These are phyloP conservation scores for Macrolepiota albuminosa DNA, from an alignment of 768 basidiomycete genomes.

Conservation along the genomic window DNA sequence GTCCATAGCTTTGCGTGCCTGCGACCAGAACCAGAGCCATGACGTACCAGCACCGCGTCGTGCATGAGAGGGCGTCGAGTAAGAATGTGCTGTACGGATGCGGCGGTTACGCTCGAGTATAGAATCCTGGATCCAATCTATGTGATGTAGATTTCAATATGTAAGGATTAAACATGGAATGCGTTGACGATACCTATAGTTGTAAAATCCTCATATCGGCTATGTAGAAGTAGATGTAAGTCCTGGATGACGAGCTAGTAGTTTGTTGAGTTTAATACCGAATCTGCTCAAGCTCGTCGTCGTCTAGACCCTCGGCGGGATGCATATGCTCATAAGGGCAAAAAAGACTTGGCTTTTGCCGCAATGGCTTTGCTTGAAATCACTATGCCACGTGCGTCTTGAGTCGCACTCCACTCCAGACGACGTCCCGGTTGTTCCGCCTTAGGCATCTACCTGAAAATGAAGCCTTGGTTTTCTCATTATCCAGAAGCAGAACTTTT, in stretches of 20 bases:
- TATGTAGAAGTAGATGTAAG: conserved; percentile 26
- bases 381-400: conserved; percentile 9
- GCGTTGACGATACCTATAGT: conserved; percentile 65
- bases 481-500: neutral
- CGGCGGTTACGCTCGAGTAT: conserved; percentile 83
- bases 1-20: conserved; percentile 53
- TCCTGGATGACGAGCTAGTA: too few relatives aligned
- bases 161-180: neutral
- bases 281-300: conserved; percentile 64
- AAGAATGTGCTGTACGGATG: conserved; percentile 51
- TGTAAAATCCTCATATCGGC: conserved; percentile 92
- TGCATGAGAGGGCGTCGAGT: conserved; percentile 21
- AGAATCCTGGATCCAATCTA: conserved; percentile 98
- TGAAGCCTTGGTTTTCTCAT: neutral
- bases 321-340: conserved; percentile 28
- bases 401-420: neutral
- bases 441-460: neutral
- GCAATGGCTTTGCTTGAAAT: neutral
- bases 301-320: conserved; percentile 46
- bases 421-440: neutral
- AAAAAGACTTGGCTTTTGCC: conserved; percentile 3
- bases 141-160: neutral
- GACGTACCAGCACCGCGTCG: conserved; percentile 25
- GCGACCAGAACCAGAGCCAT: conserved; percentile 55
- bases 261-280: conserved; percentile 33